phyloP scores from a whole-genome alignment of 2,329 filamentous ascomycete genomes.

The Blumeria hordei region DNA sequence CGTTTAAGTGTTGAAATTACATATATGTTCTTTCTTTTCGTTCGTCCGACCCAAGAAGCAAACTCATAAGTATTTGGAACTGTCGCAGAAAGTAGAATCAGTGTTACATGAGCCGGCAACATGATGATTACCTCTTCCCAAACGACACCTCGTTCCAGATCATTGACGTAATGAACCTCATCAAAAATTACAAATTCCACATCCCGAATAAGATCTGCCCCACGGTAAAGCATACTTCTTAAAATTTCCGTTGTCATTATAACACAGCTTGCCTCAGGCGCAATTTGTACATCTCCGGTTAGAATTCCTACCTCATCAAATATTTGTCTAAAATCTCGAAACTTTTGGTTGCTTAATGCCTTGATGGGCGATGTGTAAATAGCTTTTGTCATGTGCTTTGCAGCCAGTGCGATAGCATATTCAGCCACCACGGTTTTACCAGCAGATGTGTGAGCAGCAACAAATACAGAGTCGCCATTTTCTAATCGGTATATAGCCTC shows the following conservation, averaged over 20 bases:
- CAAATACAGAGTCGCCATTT: conserved; percentile 89
- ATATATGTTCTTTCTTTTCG: conserved; percentile 97
- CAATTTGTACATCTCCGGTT: conserved; percentile 94
- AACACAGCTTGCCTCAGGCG: conserved; percentile 86
- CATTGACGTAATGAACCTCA: conserved; percentile 97
- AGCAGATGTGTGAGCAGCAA: conserved; percentile 89
- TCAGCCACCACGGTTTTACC: conserved; percentile 97
- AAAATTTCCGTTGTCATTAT: conserved; percentile 99
- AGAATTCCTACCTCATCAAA: conserved; percentile 95
- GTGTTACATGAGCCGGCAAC: conserved; percentile 87
- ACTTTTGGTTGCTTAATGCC: conserved; percentile 94
- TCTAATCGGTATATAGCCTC: conserved; percentile 96
- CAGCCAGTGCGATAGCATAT: conserved; percentile 85
- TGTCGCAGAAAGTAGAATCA: conserved; percentile 85
- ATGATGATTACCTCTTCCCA: conserved; percentile 99
- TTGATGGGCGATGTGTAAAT: conserved; percentile 99
- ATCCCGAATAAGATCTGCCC: conserved; percentile 84
- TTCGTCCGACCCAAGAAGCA: conserved; percentile 91
- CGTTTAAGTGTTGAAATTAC: conserved; percentile 94
- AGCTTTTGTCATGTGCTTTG: conserved; percentile 98
- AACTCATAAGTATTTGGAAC: conserved; percentile 97
- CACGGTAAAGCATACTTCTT: conserved; percentile 91
- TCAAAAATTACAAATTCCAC: conserved; percentile 99
- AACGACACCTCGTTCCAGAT: conserved; percentile 82
- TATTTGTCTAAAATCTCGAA: conserved; percentile 69